phyloP scores from a whole-genome alignment of 2,329 filamentous ascomycete genomes.

The Ophiocordyceps camponoti-rufipedis region DNA sequence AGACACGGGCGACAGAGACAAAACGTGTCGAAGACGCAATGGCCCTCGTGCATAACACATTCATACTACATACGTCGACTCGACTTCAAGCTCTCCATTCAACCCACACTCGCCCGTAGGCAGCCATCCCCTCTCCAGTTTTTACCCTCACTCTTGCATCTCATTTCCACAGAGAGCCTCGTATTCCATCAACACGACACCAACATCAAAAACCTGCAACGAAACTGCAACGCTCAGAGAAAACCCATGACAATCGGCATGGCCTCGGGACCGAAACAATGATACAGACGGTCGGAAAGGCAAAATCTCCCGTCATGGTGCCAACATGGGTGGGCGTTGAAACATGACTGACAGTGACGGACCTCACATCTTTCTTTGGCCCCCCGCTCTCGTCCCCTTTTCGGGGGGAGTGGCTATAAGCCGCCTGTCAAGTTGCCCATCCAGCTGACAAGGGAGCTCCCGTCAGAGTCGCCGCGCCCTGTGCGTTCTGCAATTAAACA shows the following conservation, averaged over 20 bases:
- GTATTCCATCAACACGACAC: neutral
- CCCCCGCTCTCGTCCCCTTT: too few relatives aligned
- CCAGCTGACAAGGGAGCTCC: too few relatives aligned
- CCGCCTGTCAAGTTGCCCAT: too few relatives aligned
- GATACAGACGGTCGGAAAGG: neutral
- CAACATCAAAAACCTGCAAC: too few relatives aligned
- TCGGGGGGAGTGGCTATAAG: too few relatives aligned
- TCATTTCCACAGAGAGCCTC: neutral
- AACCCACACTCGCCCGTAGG: neutral
- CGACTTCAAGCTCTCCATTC: neutral
- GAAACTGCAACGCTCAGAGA: too few relatives aligned
- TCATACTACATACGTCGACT: too few relatives aligned
- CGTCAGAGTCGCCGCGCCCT: too few relatives aligned
- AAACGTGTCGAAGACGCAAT: neutral
- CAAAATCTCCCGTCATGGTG: neutral
- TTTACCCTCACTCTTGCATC: neutral
- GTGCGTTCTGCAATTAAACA: too few relatives aligned
- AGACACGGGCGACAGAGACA: neutral
- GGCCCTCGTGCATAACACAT: too few relatives aligned
- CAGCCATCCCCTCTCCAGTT: neutral
- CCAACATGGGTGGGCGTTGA: neutral
- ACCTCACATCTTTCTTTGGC: too few relatives aligned
- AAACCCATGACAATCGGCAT: neutral
- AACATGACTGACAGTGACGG: neutral
- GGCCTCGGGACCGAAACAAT: neutral